Conservation (phyloP, 2,329 filamentous ascomycete species). For the Fusarium pilosicola region DNA sequence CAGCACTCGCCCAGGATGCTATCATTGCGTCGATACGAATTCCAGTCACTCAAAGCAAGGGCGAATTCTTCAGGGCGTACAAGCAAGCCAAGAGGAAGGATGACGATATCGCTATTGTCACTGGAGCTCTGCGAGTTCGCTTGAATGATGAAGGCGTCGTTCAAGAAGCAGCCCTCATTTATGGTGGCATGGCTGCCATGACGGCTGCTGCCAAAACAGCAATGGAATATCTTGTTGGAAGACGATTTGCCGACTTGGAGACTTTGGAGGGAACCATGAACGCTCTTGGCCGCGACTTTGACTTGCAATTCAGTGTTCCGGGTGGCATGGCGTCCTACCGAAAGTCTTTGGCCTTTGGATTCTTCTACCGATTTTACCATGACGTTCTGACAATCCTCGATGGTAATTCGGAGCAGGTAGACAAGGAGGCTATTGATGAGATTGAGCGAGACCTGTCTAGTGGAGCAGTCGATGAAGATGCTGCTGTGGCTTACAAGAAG, state of each 20-base stretch:
- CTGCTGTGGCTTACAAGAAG: constrained; percentile 81
- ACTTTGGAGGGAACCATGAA: constrained; percentile 92
- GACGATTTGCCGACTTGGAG: constrained; percentile 79
- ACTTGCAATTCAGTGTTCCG: constrained; percentile 88
- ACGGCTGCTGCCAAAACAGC: constrained; percentile 88
- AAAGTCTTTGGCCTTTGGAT: constrained; percentile 87
- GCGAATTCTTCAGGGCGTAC: constrained; percentile 88
- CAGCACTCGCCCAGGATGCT: constrained; percentile 81
- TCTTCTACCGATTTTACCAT: constrained; percentile 98
- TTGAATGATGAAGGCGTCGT: constrained; percentile 77
- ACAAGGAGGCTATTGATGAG: constrained; percentile 81
- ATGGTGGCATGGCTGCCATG: constrained; percentile 93
- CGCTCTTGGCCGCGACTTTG: constrained; percentile 88
- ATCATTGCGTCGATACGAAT: constrained; percentile 90
- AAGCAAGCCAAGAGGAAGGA: constrained; percentile 98
- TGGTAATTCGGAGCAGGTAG: constrained; percentile 59
- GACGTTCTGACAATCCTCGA: constrained; percentile 77
- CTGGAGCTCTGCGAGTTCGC: constrained; percentile 80
- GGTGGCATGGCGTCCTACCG: constrained; percentile 98
- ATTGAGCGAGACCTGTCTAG: constrained; percentile 86
- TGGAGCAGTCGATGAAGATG: constrained; percentile 80
- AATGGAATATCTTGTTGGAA: constrained; percentile 78
- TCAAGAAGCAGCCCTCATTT: constrained; percentile 81
- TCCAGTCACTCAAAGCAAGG: constrained; percentile 76
- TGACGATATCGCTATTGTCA: constrained; percentile 98